Base-by-base conservation (phyloP, 2,329 filamentous ascomycete genomes). In the Knoxdaviesia proteae region DNA sequence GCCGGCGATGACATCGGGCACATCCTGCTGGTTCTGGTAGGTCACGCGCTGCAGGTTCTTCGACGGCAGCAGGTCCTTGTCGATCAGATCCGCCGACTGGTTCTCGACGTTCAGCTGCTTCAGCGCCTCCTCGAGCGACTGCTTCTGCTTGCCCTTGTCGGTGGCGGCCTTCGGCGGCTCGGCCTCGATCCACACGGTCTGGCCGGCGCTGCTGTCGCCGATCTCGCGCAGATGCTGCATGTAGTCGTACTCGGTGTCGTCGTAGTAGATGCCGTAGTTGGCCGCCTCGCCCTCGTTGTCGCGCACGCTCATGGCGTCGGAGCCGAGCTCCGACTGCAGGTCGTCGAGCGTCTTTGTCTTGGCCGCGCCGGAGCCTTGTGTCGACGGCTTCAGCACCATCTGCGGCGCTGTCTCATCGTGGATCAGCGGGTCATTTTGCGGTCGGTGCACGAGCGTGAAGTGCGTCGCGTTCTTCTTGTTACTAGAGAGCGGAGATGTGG, bases 141-240 rank as follows among this genome's bases (percentile, higher is more conserved):
- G 67, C 62, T 84, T 93, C 55, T 78, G 70, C 54, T 83, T 81
- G 5, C 68, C 74, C 61, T 87, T 87, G 30, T 62, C 66, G 58
- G 83, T 82, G 49, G 70, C 72, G 44, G 69, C 69, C 42, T 61
- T 57, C n/a, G 66, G 56, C 8, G 65, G 59, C 42, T 72, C 69
- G n/a, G 73, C 69, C 51, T 94, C 86, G 36, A 98, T 71, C 55
- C 93, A 96, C 40, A 87, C 77, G 32, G 80, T 74, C 44, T 86
- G 79, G 32, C 82, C 82, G 4, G 47, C 47, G 30, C 74, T 74
- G 5, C 71, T 84, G 38, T 65, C 60, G 45, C 78, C 78, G n/a
- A 98, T 64, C 52, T 96, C 90, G 44, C 86, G 80, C 69, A 98
- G 66, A 61, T 98, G 90, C 60, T 98, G 90, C 90, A 98, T 98